These are phyloP conservation scores for Mrakia blollopis DNA, from an alignment of 768 basidiomycete genomes.

Conservation along the genomic window DNA sequence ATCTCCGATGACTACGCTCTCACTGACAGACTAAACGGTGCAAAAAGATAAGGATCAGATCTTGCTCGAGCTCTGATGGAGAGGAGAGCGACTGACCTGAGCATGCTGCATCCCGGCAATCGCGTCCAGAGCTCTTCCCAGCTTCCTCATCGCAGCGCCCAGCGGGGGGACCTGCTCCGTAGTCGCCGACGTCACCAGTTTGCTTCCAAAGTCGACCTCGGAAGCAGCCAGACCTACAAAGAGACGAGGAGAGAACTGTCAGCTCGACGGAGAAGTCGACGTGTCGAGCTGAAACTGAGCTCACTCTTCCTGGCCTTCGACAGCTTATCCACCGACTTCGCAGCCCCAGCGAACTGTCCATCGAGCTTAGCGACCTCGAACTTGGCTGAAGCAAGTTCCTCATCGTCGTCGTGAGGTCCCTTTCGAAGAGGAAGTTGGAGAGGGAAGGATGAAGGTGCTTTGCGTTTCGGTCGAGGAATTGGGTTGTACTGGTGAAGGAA, in stretches of 20 bases:
- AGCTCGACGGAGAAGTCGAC: neutral
- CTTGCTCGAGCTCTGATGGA: neutral
- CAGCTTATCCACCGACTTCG: slow-evolving; percentile 83
- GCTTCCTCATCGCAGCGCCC: slow-evolving; percentile 73
- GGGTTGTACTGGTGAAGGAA: slow-evolving; percentile 42
- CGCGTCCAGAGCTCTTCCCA: slow-evolving; percentile 81
- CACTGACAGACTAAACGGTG: slow-evolving; percentile 65
- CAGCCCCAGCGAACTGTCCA: slow-evolving; percentile 83
- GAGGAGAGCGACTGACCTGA: slow-evolving; percentile 49
- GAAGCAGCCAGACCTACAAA: slow-evolving; percentile 64
- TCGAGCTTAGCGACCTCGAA: slow-evolving; percentile 90
- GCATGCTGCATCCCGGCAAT: slow-evolving; percentile 83
- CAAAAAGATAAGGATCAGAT: neutral
- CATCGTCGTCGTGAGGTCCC: slow-evolving; percentile 90
- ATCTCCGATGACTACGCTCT: slow-evolving; percentile 94
- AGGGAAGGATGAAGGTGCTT: slow-evolving; percentile 59
- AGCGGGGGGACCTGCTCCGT: slow-evolving; percentile 82
- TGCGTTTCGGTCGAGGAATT: slow-evolving; percentile 51
- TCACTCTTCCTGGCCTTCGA: slow-evolving; percentile 72
- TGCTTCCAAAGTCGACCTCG: slow-evolving; percentile 89
- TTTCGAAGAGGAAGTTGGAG: slow-evolving; percentile 55
- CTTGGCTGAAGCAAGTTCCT: slow-evolving; percentile 80
- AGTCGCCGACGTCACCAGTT: slow-evolving; percentile 78
- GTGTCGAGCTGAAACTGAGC: slow-evolving; percentile 31
- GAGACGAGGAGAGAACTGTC: neutral